A percentile compares a stretch with the other conserved stretches of the same genome.
phyloP scores from a whole-genome alignment of 73 alveolate species.

The Symbiodinium natans region DNA sequence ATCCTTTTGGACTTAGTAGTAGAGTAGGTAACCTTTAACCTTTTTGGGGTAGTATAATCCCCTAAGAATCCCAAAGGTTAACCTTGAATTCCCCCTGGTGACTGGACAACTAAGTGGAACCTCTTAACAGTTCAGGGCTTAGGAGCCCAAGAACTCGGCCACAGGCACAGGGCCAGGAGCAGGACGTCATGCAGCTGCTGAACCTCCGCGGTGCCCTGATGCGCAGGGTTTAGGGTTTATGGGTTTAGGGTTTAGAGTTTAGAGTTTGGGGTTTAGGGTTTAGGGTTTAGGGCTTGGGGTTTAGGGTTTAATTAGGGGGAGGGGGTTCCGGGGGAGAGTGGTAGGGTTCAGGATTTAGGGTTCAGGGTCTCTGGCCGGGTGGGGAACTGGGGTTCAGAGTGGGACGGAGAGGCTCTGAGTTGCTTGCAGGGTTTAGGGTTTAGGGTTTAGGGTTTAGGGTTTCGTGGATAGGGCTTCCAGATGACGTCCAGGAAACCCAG shows the following conservation, averaged over 20 bases:
- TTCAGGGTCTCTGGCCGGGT: neutral
- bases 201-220: slow-evolving; percentile 34
- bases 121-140: neutral
- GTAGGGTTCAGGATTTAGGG: neutral
- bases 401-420: too few relatives aligned
- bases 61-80: too few relatives aligned
- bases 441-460: neutral
- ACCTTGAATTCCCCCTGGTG: too few relatives aligned
- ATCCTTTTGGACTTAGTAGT: too few relatives aligned
- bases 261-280: neutral
- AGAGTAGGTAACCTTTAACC: too few relatives aligned
- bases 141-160: too few relatives aligned
- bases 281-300: neutral
- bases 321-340: too few relatives aligned
- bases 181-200: slow-evolving; percentile 89
- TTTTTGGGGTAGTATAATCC: too few relatives aligned
- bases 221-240: neutral
- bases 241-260: neutral
- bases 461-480: neutral
- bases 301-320: too few relatives aligned
- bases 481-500: too few relatives aligned
- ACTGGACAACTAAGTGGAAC: neutral
- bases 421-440: neutral
- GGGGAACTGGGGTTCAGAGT: too few relatives aligned
- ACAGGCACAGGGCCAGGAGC: slow-evolving; percentile 17